These are phyloP conservation scores for Murraya paniculata DNA, from an alignment of 345 rosid species.

Conservation along the genomic window DNA sequence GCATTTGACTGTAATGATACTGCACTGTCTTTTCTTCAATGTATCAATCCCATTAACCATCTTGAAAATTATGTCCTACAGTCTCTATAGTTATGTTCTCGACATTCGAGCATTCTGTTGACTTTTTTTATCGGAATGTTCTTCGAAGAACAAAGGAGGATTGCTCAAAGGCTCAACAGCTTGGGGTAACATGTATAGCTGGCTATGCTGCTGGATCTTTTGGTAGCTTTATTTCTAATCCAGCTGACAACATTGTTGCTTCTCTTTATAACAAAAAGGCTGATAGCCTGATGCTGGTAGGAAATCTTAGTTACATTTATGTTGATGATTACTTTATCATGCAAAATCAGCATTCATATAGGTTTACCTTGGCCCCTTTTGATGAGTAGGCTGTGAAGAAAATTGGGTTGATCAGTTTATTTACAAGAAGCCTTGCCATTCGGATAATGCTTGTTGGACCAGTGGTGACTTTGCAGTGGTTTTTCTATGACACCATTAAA, in stretches of 20 bases:
- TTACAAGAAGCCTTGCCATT: constrained; percentile 62
- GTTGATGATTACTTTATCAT: background rate
- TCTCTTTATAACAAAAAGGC: constrained; percentile 54
- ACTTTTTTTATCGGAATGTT: constrained; percentile 44
- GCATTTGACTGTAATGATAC: background rate
- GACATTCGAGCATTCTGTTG: constrained; percentile 74
- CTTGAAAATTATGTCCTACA: constrained; percentile 23
- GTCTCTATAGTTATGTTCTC: constrained; percentile 72
- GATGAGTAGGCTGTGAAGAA: constrained; percentile 49
- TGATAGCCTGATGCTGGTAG: constrained; percentile 42
- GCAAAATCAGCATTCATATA: background rate
- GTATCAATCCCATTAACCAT: background rate
- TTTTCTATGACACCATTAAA: constrained; percentile 54
- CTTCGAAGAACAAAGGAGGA: constrained; percentile 51
- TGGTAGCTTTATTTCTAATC: constrained; percentile 56
- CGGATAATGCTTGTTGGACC: constrained; percentile 63
- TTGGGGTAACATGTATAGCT: constrained; percentile 73
- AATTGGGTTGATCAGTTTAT: constrained; percentile 52
- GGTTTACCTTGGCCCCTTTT: constrained; percentile 7
- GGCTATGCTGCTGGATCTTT: constrained; percentile 75
- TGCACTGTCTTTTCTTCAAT: background rate
- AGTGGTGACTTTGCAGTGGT: constrained; percentile 59
- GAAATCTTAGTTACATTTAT: background rate
- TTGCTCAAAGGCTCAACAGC: constrained; percentile 61
- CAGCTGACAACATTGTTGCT: constrained; percentile 60